A percentile compares a stretch with the other conserved stretches of the same genome.
phyloP scores from a whole-genome alignment of 208 protist species.

The Trichomonas vaginalis region DNA sequence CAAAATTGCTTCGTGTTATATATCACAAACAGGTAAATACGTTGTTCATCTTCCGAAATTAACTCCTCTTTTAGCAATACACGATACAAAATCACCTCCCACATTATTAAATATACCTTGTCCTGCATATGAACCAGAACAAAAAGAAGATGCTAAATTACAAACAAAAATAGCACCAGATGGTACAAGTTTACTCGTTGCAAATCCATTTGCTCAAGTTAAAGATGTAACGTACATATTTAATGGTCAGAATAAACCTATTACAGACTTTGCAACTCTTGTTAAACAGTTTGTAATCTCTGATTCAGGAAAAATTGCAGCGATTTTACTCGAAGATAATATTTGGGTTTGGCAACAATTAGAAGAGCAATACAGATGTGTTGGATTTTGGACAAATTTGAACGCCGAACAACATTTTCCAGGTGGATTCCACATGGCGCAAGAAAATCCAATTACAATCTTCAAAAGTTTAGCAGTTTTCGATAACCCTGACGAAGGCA shows the following conservation, averaged over 20 bases:
- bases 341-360: slow-evolving; percentile 14
- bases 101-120: background rate
- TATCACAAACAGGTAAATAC: background rate
- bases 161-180: background rate
- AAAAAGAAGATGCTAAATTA: background rate
- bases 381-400: background rate
- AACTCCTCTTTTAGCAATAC: background rate
- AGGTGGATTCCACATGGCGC: background rate
- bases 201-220: background rate
- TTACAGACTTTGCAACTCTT: background rate
- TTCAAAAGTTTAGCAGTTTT: background rate
- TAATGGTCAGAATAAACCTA: background rate
- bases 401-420: background rate
- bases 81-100: background rate
- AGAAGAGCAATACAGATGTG: background rate
- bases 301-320: background rate
- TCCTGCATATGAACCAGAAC: background rate
- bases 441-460: background rate
- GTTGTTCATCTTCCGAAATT: background rate
- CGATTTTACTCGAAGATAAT: background rate
- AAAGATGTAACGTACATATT: background rate
- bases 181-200: background rate
- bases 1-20: background rate
- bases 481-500: background rate
- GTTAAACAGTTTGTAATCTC: background rate